Base-by-base conservation (phyloP, 306 rosid genomes). In the Quercus parvula region DNA sequence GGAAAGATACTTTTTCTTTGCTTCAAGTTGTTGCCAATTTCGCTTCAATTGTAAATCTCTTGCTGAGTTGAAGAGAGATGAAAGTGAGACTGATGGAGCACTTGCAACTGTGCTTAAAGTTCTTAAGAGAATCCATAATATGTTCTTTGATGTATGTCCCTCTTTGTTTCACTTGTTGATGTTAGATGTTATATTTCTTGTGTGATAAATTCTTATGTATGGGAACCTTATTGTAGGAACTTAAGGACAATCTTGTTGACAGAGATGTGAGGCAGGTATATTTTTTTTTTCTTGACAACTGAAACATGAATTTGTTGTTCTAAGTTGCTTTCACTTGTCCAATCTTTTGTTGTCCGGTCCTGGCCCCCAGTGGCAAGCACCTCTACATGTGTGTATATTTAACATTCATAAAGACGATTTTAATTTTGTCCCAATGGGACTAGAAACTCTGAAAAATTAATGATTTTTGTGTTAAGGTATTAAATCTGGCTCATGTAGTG, bases 261-360 rank as follows among this genome's bases (percentile, higher is more conserved):
- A 84, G 91, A 84, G 99, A 96, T 72, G 99, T 93, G 83, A 90
- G 98, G 78, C 86, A 91, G 98, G 99, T 94, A 75, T 94, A 75
- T 4, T 30, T 66, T 41, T 24, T 30, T 49, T 52, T 76, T 67
- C 52, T 35, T 35, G n/a, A 31, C 51, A 9, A 19, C 52, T 35
- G 15, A 67, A 67, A 67, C 72, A 19, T 69, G 17, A 5, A 49
- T 55, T n/a, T 33, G 24, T 41, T 57, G 3, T 56, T 30, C 33
- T 17, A 22, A 2, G 44, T 9, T 11, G 46, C 11, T 15, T 25
- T 24, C 6, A 24, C 4, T 1, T 76, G 46, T 61, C 17, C 4
- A 8, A 61, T 38, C 56, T 13, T 61, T 41, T 33, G 44, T 41
- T 22, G 46, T 33, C 55, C 8, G 41, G 49, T 33, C 27, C 51